Evolutionary conservation across 1,139 yeast species (phyloP).

Genomic region (Hansenula lynferdii): DNA sequence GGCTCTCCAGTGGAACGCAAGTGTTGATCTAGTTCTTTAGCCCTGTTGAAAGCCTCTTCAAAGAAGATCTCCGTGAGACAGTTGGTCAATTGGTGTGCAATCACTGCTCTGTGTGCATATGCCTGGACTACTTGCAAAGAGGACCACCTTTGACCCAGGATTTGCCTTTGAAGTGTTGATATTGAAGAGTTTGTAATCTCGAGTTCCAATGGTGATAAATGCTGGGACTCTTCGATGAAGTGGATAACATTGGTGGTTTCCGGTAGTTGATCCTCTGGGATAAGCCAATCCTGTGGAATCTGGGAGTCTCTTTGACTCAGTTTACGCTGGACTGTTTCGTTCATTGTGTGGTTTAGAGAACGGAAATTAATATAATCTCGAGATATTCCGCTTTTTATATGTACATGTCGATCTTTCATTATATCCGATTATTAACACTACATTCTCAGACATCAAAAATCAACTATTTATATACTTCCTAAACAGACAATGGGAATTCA

Average conservation of each 20-base stretch:
- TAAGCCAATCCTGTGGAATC: conserved; percentile 10
- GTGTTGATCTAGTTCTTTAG: conserved; percentile 40
- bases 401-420: background rate
- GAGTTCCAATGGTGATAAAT: conserved; percentile 28
- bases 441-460: background rate
- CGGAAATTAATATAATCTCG: too few species aligned
- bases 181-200: conserved; percentile 33
- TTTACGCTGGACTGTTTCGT: background rate
- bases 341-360: too few species aligned
- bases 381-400: too few species aligned
- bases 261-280: conserved; percentile 1
- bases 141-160: conserved; percentile 25
- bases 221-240: conserved; percentile 17
- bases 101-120: conserved; percentile 49
- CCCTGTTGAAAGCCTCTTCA: conserved; percentile 34
- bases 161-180: conserved; percentile 24
- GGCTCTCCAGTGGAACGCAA: conserved; percentile 28
- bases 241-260: conserved; percentile 22
- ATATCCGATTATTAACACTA: background rate
- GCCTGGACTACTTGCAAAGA: conserved; percentile 42
- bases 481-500: conserved; percentile 85
- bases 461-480: conserved; percentile 9
- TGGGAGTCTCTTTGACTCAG: background rate
- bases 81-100: conserved; percentile 52
- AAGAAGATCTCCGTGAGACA: conserved; percentile 38